These are phyloP conservation scores for Heliophila coronopifolia DNA, from an alignment of 441 rosid species.

Conservation along the genomic window DNA sequence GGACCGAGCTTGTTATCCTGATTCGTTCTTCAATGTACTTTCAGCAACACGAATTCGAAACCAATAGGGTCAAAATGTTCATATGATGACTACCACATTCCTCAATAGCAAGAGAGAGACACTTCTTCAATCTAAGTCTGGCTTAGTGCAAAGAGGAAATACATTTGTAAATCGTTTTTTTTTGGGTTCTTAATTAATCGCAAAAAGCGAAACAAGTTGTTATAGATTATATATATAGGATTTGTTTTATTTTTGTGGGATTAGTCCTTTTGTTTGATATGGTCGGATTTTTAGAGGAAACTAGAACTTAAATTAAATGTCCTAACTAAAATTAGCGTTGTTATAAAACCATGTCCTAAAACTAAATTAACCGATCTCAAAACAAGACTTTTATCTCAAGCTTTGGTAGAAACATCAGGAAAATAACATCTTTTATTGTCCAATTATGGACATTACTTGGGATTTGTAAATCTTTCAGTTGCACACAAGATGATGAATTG, in stretches of 20 bases:
- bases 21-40: conserved; percentile 17
- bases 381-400: neutral
- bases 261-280: conserved; percentile 2
- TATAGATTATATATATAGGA: conserved; percentile 14
- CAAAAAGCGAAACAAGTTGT: neutral
- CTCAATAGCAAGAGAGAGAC: conserved; percentile 1
- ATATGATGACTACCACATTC: conserved; percentile 12
- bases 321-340: neutral
- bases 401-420: too few species aligned
- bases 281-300: conserved; percentile 8
- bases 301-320: neutral
- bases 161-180: conserved; percentile 27
- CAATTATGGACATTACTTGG: too few species aligned
- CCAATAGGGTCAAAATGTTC: conserved; percentile 8
- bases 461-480: too few species aligned
- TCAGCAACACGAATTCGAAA: neutral
- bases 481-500: too few species aligned
- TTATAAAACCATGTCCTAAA: neutral
- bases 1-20: conserved; percentile 83
- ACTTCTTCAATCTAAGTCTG: too few species aligned
- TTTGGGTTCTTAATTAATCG: neutral
- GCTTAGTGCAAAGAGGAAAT: neutral
- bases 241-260: neutral
- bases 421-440: too few species aligned
- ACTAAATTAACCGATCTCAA: neutral